Percentiles rank a stretch among this genome's conserved stretches.
Conservation (phyloP, 2,329 filamentous ascomycete genomes). For the Falciphora oryzae region DNA sequence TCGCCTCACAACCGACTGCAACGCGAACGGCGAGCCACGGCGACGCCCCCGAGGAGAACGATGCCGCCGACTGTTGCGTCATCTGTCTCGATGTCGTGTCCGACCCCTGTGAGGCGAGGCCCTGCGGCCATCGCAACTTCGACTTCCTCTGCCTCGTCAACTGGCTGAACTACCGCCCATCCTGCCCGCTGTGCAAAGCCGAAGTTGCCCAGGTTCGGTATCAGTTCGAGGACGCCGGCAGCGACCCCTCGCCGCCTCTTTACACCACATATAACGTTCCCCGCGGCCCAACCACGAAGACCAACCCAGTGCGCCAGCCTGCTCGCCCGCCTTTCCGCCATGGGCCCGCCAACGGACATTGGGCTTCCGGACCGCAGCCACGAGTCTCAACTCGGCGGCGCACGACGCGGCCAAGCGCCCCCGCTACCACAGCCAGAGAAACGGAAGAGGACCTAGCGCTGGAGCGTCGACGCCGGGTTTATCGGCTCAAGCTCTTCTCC, state of each 20-base stretch:
- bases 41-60: too few relatives aligned
- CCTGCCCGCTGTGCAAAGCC: slow-evolving; percentile 74
- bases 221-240: slow-evolving; percentile 43
- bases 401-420: slow-evolving; percentile 12
- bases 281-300: slow-evolving; percentile 27
- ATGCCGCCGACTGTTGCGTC: slow-evolving; percentile 55
- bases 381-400: not conserved
- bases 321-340: not conserved
- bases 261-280: slow-evolving; percentile 14
- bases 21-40: too few relatives aligned
- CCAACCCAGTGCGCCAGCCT: not conserved
- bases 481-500: slow-evolving; percentile 66
- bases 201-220: slow-evolving; percentile 57
- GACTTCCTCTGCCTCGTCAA: slow-evolving; percentile 79
- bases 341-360: not conserved
- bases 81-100: slow-evolving; percentile 78
- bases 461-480: slow-evolving; percentile 63
- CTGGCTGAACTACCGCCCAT: slow-evolving; percentile 50
- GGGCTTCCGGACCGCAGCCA: not conserved
- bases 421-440: slow-evolving; percentile 3
- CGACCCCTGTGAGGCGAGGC: slow-evolving; percentile 64
- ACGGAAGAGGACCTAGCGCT: slow-evolving; percentile 28
- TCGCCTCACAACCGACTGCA: slow-evolving; percentile 21
- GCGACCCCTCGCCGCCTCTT: not conserved
- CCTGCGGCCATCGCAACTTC: slow-evolving; percentile 76